phyloP scores from a whole-genome alignment of 176 grass and related monocot species.

The Triticum turgidum region DNA sequence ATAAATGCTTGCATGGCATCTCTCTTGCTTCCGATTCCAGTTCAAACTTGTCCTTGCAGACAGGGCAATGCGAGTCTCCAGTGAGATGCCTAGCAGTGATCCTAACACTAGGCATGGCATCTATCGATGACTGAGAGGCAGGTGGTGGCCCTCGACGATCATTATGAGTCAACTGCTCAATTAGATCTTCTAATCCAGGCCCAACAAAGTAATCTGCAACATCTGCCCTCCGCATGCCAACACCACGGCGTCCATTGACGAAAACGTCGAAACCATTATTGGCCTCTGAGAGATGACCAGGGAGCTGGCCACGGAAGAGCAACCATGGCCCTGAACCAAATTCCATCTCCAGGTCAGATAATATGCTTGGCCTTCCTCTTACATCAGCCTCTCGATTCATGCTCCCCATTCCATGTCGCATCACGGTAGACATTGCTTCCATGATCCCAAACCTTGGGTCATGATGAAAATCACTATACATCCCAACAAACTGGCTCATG shows the following conservation, averaged over 20 bases:
- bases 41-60: conserved; percentile 89
- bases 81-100: conserved; percentile 75
- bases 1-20: conserved; percentile 92
- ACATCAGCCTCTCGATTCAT: conserved; percentile 56
- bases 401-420: conserved; percentile 69
- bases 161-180: conserved; percentile 76
- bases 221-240: conserved; percentile 59
- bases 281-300: conserved; percentile 55
- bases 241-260: conserved; percentile 52
- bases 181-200: conserved; percentile 78
- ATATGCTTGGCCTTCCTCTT: conserved; percentile 48
- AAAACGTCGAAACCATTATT: conserved; percentile 51
- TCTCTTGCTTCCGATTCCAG: conserved; percentile 67
- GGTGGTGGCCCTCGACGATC: conserved; percentile 72
- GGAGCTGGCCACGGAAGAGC: conserved; percentile 73
- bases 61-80: conserved; percentile 81
- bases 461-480: conserved; percentile 63
- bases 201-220: conserved; percentile 87
- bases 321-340: conserved; percentile 74
- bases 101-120: conserved; percentile 76
- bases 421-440: conserved; percentile 74
- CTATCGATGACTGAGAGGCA: conserved; percentile 68
- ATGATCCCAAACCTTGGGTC: conserved; percentile 68
- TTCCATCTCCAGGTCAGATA: conserved; percentile 78
- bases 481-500: conserved; percentile 58